Base-by-base conservation (phyloP, 345 rosid genomes). In the Capsella bursapastoris region DNA sequence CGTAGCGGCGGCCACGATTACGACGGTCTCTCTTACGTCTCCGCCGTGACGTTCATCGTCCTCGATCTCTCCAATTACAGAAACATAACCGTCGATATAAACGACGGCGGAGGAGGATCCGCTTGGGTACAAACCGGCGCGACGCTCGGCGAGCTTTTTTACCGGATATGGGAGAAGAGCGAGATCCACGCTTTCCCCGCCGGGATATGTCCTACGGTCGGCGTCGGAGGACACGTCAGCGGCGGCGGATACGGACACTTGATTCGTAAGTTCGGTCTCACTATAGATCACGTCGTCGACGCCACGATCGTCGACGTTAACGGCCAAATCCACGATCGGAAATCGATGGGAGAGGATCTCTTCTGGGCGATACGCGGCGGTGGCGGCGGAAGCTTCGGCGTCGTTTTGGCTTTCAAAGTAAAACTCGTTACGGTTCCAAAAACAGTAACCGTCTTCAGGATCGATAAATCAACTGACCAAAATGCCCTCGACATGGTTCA, bases 1-100 rank as follows among this genome's bases (percentile, higher is more conserved):
- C 80, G 89, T 4, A 85, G 85, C 61, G 86, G 86, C 0, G 84
- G 90, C 10, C 90, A 87, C 8, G 90, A 87, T 34, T 87, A 78
- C 40, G 89, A 87, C 66, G 91, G 87, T n/a, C 78, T 81, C 41
- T 85, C 91, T 11, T 87, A 87, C 55, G 57, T 79, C 40, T 87
- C 91, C 38, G 1, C 55, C 7, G 70, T 64, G 3, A 77, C 83
- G 2, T 85, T 85, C 80, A 4, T 84, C 43, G 67, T 87, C 37
- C 79, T 85, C 14, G 91, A 87, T 73, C 78, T 85, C 71, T 78
- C 81, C 11, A 79, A 79, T 44, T 77, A 80, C 53, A 50, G 84
- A 9, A 67, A 76, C 43, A 71, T 83, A 51, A 47, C 77, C 47
- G 69, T 85, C 11, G 82, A 85, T 65, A 8, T 78, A 7, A 59